Conservation (phyloP, 2,329 filamentous ascomycete genomes). For the Cylindrodendrum hubeiense region DNA sequence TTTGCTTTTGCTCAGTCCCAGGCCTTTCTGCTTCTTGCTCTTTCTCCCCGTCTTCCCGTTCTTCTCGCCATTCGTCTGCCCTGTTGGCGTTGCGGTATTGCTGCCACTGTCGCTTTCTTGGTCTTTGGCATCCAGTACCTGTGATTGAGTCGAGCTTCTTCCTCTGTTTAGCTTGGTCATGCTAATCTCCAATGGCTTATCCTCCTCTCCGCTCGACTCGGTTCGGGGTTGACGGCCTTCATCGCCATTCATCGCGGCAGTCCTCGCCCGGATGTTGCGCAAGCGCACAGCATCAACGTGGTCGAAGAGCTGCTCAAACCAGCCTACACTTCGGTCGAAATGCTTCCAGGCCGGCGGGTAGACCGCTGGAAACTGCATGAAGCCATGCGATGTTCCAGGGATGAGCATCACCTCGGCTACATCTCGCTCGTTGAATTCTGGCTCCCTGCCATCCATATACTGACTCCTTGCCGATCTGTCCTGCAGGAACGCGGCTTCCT, state of each 20-base stretch:
- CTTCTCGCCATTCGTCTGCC: slow-evolving; percentile 42
- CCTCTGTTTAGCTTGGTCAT: slow-evolving; percentile 63
- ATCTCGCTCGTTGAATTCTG: slow-evolving; percentile 56
- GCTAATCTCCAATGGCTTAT: slow-evolving; percentile 84
- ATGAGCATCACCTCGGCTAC: slow-evolving; percentile 82
- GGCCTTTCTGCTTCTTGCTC: slow-evolving; percentile 44
- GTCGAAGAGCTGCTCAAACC: slow-evolving; percentile 84
- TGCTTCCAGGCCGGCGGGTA: slow-evolving; percentile 94
- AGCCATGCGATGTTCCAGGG: slow-evolving; percentile 92
- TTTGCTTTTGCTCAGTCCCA: slow-evolving; percentile 49
- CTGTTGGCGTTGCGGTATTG: slow-evolving; percentile 25
- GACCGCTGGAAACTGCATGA: slow-evolving; percentile 88
- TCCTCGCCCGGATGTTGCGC: slow-evolving; percentile 36
- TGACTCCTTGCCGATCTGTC: slow-evolving; percentile 22
- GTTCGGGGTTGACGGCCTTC: slow-evolving; percentile 50
- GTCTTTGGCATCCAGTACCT: slow-evolving; percentile 29
- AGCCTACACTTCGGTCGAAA: slow-evolving; percentile 81
- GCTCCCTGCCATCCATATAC: slow-evolving; percentile 33
- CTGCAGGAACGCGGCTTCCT: slow-evolving; percentile 59
- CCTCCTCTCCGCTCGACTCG: slow-evolving; percentile 83
- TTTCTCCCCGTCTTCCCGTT: slow-evolving; percentile 39
- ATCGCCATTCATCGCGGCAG: slow-evolving; percentile 36
- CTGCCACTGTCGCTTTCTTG: slow-evolving; percentile 36
- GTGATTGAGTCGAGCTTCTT: slow-evolving; percentile 43
- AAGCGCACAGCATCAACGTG: slow-evolving; percentile 58